Percentiles rank a stretch among this genome's conserved stretches.
These are phyloP conservation scores for Candida anglica DNA, from an alignment of 805 yeast species.

Conservation along the genomic window DNA sequence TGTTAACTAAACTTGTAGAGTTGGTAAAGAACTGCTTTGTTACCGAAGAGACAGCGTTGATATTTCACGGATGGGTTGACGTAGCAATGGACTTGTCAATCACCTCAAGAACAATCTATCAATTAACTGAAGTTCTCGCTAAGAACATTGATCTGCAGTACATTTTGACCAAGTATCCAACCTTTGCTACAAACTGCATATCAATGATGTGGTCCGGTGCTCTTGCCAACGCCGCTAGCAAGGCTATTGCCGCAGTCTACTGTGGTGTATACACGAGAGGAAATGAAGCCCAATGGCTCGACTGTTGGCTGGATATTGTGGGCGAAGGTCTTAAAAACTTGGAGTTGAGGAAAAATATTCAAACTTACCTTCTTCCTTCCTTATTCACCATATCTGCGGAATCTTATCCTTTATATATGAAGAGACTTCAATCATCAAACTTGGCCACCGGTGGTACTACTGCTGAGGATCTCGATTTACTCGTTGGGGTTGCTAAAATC, in stretches of 20 bases:
- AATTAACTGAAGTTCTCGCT: constrained; percentile 53
- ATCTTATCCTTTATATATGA: constrained; percentile 38
- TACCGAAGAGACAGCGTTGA: constrained; percentile 6
- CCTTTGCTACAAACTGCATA: constrained; percentile 46
- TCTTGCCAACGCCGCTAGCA: constrained; percentile 65
- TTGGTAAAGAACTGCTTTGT: constrained; percentile 24
- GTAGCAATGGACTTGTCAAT: constrained; percentile 36
- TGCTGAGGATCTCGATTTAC: constrained; percentile 30
- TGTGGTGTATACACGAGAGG: constrained; percentile 18
- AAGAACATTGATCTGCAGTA: constrained; percentile 41
- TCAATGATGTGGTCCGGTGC: constrained; percentile 52
- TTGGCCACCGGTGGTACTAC: constrained; percentile 20
- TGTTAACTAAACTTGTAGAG: constrained; percentile 51
- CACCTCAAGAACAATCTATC: constrained; percentile 58
- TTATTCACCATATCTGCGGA: constrained; percentile 51
- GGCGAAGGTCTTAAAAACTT: constrained; percentile 26
- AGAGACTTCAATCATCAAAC: constrained; percentile 13
- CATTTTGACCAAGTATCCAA: constrained; percentile 42
- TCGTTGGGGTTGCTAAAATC: constrained; percentile 54
- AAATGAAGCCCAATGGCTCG: constrained; percentile 43
- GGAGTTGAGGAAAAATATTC: constrained; percentile 43
- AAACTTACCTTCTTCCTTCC: constrained; percentile 58
- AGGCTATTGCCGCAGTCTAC: constrained; percentile 39
- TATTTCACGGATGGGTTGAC: constrained; percentile 44
- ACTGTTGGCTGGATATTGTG: constrained; percentile 46